These are phyloP conservation scores for Xanthoparmelia taractica DNA, from an alignment of 495 filamentous ascomycete species.

Conservation along the genomic window DNA sequence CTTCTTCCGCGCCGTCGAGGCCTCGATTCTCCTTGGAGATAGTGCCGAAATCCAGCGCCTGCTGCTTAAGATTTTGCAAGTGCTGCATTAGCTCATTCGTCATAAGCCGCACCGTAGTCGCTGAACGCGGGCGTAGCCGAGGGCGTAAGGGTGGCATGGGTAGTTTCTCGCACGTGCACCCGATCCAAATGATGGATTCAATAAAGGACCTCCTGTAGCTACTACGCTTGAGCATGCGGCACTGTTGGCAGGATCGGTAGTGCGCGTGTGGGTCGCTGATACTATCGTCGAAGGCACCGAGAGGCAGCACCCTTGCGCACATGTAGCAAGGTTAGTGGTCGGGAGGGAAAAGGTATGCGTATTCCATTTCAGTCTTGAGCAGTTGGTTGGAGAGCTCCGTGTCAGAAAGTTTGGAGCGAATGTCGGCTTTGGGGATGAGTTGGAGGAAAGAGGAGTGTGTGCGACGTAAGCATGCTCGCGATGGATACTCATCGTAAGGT, in stretches of 20 bases:
- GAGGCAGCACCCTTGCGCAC: not conserved
- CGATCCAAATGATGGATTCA: too few relatives aligned
- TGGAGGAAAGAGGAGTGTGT: not conserved
- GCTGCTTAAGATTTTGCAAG: not conserved
- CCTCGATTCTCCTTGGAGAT: not conserved
- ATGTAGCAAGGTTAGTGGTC: not conserved
- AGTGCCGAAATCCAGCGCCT: not conserved
- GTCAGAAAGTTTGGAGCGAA: not conserved
- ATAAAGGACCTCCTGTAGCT: too few relatives aligned
- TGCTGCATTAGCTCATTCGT: too few relatives aligned
- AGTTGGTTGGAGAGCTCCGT: not conserved
- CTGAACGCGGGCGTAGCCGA: not conserved
- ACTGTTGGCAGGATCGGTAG: not conserved
- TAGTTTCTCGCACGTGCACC: too few relatives aligned
- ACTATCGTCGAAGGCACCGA: not conserved
- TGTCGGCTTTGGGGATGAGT: not conserved
- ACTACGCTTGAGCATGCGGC: not conserved
- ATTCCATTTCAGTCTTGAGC: not conserved
- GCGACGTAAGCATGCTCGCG: not conserved
- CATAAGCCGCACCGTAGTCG: too few relatives aligned
- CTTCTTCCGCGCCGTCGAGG: not conserved
- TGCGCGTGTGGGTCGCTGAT: not conserved
- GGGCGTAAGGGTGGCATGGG: too few relatives aligned
- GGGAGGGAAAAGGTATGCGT: not conserved
- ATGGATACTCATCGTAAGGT: not conserved